A percentile compares a stretch with the other conserved stretches of the same genome.
These are phyloP conservation scores for Rhizopogon sp. DNA, from an alignment of 768 basidiomycete genomes.

Conservation along the genomic window DNA sequence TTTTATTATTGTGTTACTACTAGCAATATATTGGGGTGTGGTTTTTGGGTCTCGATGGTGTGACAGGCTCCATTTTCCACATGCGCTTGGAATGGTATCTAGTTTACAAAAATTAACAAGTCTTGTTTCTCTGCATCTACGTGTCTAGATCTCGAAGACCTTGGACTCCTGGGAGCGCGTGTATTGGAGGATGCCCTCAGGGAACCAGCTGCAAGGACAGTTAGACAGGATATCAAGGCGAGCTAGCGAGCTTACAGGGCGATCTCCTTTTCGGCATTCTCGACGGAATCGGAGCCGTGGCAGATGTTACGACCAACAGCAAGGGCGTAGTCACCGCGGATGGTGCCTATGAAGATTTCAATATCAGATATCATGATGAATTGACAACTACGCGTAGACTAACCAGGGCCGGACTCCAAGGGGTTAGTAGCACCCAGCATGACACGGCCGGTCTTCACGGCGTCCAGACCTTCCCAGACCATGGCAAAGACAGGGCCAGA, in stretches of 20 bases:
- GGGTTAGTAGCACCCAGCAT: slow-evolving; percentile 99
- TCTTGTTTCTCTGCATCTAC: not conserved
- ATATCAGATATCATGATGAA: slow-evolving; percentile 3
- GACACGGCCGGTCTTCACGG: slow-evolving; percentile 90
- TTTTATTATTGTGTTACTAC: not conserved
- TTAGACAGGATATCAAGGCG: not conserved
- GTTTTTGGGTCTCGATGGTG: not conserved
- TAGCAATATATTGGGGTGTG: not conserved
- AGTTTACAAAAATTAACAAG: slow-evolving; percentile 12
- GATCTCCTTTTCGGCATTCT: slow-evolving; percentile 93
- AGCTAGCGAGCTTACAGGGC: slow-evolving; percentile 53
- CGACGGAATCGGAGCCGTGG: slow-evolving; percentile 87
- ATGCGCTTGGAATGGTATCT: slow-evolving; percentile 6
- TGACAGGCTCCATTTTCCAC: not conserved
- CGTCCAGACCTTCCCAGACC: slow-evolving; percentile 93
- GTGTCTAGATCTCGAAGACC: slow-evolving; percentile 64
- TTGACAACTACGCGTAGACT: slow-evolving; percentile 17
- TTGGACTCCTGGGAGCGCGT: slow-evolving; percentile 56
- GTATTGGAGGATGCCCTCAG: slow-evolving; percentile 77
- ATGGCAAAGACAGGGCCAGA: slow-evolving; percentile 93
- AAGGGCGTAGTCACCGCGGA: slow-evolving; percentile 93
- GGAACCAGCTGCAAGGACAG: slow-evolving; percentile 71
- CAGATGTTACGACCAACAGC: slow-evolving; percentile 94
- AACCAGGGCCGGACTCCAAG: slow-evolving; percentile 80
- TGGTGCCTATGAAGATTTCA: slow-evolving; percentile 57